Evolutionary conservation across 1,284 basidiomycete species (phyloP), one percentile per base, ranked within the genome.

Genomic region (Peniophora sp.): DNA sequence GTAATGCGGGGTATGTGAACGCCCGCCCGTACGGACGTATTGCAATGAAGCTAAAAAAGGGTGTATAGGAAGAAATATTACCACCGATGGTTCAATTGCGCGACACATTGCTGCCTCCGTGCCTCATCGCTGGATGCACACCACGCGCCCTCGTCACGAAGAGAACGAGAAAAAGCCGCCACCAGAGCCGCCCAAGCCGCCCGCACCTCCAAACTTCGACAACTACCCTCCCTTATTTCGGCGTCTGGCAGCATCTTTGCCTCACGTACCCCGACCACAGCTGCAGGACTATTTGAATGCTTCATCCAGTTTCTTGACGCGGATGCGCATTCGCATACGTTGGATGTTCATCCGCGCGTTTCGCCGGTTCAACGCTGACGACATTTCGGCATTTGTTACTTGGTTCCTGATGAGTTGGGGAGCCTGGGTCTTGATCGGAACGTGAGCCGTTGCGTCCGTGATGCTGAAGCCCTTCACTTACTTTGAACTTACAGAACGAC

Each of bases 311-410:
- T 94, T 95, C 67, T 96, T 92, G 87, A 82, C 96, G 58, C 82
- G 97, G 2, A 66, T 92, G 34, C 79, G 88, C 14, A 92, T 99
- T 57, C 82, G 92, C n/a, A 92, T 97, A 71, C 94, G 94, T 65
- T 99, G 97, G 97, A 89, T 96, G 58, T 95, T 93, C 10, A 97
- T 99, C 59, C 81, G 92, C 57, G 93, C 92, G 1, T 99, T 97
- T 71, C 81, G 96, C 32, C 86, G 85, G 58, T 99, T 97, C 71
- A 95, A 97, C 58, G 88, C 91, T 47, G 97, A 99, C 65, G 97
- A 99, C 65, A 88, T 97, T 52, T 96, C 92, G 49, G 96, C 95
- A 1, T 98, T 99, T 68, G 72, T 97, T 44, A 96, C 92, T 46
- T 93, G 94, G 83, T 90, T 97, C 60, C 69, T 97, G 44, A 86